Evolutionary conservation across 257 asterid species (phyloP), one percentile per base, ranked within the genome.

Genomic region (Solanum chaucha): DNA sequence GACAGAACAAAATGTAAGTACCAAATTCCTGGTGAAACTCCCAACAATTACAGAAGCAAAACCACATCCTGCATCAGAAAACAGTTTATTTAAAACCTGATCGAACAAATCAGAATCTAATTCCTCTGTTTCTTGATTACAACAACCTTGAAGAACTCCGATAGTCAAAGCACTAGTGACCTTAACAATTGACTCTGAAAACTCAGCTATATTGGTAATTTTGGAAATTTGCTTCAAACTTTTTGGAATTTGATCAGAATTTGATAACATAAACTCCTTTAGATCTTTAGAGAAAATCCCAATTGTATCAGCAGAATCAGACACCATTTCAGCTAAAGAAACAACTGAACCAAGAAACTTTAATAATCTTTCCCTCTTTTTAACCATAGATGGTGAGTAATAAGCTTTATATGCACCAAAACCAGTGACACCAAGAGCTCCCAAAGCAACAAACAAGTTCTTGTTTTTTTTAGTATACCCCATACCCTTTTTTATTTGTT

Each of bases 21-120:
- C 95, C 83, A 90, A 83, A 61, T 92, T 93, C 71, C 91, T 93
- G 0, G 95, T 90, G 24, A 94, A 91, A 85, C 92, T 94, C 59
- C 98, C 98, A 2, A 91, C 93, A 68, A 93, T 92, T 1, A 88
- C 93, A 9, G 98, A 94, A 32, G 94, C 93, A 85, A 95, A 93
- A 81, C 97, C 97, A 8, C 93, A 88, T 5, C 98, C 97, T 34
- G 93, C 87, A 40, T 92, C 93, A 0, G 98, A 87, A 67, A 93
- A 92, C 75, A 94, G 34, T 86, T 88, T 93, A 88, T 94, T 92
- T 64, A 91, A 20, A 75, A 92, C 88, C n/a, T 83, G 72, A 26
- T 90, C 92, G 22, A 92, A 78, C 72, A 92, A 2, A 44, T 86
- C 87, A 3, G 48, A 71, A 32, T 40, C 89, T 20, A 14, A 74